Conservation (phyloP, 2,329 filamentous ascomycete species). For the Cordyceps militaris region DNA sequence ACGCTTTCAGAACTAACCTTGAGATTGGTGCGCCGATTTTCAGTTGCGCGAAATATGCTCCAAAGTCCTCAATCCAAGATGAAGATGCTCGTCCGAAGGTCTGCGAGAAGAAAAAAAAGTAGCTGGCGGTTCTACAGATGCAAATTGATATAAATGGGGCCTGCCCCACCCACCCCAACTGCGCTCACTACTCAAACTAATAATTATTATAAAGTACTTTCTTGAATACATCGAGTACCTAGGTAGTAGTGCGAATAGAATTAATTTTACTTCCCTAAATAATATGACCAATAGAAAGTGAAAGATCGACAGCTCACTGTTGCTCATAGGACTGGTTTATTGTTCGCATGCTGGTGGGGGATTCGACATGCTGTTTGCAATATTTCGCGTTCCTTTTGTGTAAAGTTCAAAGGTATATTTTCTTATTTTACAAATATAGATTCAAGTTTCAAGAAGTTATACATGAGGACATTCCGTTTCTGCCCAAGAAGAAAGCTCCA, state of each 20-base stretch:
- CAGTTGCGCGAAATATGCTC: neutral
- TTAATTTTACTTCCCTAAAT: too few species aligned
- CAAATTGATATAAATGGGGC: conserved; percentile 1
- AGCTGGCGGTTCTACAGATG: conserved; percentile 7
- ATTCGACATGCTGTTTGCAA: neutral
- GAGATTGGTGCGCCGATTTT: neutral
- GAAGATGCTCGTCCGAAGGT: neutral
- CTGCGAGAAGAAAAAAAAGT: conserved; percentile 1
- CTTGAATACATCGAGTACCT: too few species aligned
- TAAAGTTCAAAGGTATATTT: conserved; percentile 18
- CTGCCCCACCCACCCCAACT: too few species aligned
- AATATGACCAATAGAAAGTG: too few species aligned
- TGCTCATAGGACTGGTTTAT: too few species aligned
- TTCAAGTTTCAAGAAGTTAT: conserved; percentile 21
- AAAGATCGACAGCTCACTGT: too few species aligned
- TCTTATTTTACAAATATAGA: conserved; percentile 32
- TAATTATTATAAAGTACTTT: too few species aligned
- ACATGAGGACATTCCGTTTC: neutral
- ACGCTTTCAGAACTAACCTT: neutral
- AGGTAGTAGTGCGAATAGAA: too few species aligned
- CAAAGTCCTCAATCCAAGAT: neutral
- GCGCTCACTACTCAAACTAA: too few species aligned
- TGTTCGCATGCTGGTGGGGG: too few species aligned
- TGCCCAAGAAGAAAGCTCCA: neutral
- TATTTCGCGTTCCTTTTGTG: conserved; percentile 26